Evolutionary conservation across 2,329 filamentous ascomycete species (phyloP).

Genomic region (Helminthosporium solani): DNA sequence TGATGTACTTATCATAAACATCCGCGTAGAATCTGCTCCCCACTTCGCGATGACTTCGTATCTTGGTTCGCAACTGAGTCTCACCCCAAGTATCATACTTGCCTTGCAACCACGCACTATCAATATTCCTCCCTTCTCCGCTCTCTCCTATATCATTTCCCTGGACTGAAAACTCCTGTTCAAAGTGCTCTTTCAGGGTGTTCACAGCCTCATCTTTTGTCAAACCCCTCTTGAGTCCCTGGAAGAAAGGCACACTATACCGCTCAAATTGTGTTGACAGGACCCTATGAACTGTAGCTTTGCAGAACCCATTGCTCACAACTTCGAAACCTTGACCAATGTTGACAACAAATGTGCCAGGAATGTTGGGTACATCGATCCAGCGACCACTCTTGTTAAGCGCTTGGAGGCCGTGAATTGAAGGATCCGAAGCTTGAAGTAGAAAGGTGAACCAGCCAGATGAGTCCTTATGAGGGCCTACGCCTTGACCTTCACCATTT

Average conservation of each 20-base stretch:
- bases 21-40: conserved; percentile 41
- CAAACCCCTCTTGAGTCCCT: conserved; percentile 31
- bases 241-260: conserved; percentile 43
- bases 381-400: conserved; percentile 52
- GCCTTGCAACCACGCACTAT: conserved; percentile 13
- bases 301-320: conserved; percentile 56
- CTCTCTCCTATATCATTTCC: conserved; percentile 6
- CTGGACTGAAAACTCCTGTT: neutral
- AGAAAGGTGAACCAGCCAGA: conserved; percentile 67
- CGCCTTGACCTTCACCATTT: conserved; percentile 49
- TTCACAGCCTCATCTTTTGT: conserved; percentile 17
- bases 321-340: conserved; percentile 61
- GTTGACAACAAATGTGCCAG: conserved; percentile 58
- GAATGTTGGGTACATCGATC: conserved; percentile 53
- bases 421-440: conserved; percentile 45
- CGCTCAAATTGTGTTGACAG: conserved; percentile 9
- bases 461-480: conserved; percentile 64
- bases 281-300: conserved; percentile 52
- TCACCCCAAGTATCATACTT: conserved; percentile 36
- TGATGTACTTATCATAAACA: conserved; percentile 11
- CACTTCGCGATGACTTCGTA: conserved; percentile 34
- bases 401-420: conserved; percentile 56
- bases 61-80: conserved; percentile 43
- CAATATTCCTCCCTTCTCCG: conserved; percentile 8
- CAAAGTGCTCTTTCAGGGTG: conserved; percentile 9